Evolutionary conservation across 1,284 basidiomycete genomes (phyloP).

Genomic region (Pholiota adiposa): DNA sequence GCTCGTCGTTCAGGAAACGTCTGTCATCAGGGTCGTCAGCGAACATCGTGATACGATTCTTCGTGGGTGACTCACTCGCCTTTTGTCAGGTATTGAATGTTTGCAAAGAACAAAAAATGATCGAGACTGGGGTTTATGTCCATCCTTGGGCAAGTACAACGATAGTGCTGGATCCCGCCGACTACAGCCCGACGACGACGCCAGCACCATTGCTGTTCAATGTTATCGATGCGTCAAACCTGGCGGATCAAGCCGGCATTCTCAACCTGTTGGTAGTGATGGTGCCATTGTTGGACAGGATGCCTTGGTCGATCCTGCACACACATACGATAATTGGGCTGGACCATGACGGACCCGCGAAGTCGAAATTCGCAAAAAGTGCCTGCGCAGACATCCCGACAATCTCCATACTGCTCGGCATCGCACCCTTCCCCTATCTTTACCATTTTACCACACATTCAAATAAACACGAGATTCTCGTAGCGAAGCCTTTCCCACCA

Average conservation of each 20-base stretch:
- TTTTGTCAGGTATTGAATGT: constrained; percentile 29
- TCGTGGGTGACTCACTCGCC: constrained; percentile 37
- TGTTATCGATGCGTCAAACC: constrained; percentile 58
- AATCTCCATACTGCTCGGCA: constrained; percentile 29
- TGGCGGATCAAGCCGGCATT: constrained; percentile 52
- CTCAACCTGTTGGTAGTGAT: constrained; percentile 51
- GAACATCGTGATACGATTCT: constrained; percentile 36
- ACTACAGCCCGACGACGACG: constrained; percentile 23
- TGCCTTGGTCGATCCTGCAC: constrained; percentile 25
- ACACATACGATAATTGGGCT: constrained; percentile 26
- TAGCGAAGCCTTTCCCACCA: background rate
- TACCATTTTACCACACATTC: constrained; percentile 22
- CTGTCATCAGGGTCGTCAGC: constrained; percentile 1
- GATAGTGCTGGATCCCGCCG: constrained; percentile 25
- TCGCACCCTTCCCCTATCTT: constrained; percentile 22
- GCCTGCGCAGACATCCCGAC: constrained; percentile 27
- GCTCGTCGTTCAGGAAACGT: constrained; percentile 32
- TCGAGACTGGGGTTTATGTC: constrained; percentile 30
- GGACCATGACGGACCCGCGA: background rate
- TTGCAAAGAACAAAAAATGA: constrained; percentile 16
- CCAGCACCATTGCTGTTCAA: constrained; percentile 47
- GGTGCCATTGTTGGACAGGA: constrained; percentile 29
- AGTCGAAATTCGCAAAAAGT: constrained; percentile 8
- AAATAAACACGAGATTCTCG: constrained; percentile 20
- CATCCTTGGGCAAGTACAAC: constrained; percentile 38